These are phyloP conservation scores for Saraca asoca DNA, from an alignment of 331 rosid species.

Conservation along the genomic window DNA sequence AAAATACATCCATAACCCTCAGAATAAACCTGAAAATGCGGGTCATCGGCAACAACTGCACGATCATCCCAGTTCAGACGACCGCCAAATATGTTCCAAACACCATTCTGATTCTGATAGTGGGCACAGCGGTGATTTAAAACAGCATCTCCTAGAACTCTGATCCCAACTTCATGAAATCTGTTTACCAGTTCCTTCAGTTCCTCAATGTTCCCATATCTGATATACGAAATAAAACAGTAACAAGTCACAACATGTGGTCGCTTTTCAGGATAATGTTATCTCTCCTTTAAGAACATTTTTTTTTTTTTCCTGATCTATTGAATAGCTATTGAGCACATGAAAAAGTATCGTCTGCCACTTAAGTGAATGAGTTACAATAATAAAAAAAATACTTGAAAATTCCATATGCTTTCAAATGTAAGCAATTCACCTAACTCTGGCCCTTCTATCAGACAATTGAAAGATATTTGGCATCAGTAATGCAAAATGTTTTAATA, in stretches of 20 bases:
- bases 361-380: conserved; percentile 14
- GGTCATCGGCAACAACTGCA: conserved; percentile 92
- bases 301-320: conserved; percentile 9
- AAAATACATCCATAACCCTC: conserved; percentile 10
- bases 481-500: conserved; percentile 23
- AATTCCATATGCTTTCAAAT: conserved; percentile 4
- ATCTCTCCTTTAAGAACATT: background rate
- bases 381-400: background rate
- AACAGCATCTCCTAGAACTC: conserved; percentile 92
- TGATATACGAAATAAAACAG: conserved; percentile 34
- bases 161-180: conserved; percentile 69
- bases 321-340: conserved; percentile 12
- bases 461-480: background rate
- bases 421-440: conserved; percentile 4
- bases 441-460: background rate
- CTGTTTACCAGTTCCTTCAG: conserved; percentile 73
- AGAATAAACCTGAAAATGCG: conserved; percentile 86
- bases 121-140: conserved; percentile 98
- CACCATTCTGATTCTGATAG: conserved; percentile 75
- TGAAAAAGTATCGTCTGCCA: conserved; percentile 15
- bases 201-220: conserved; percentile 86
- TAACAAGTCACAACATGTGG: conserved; percentile 17
- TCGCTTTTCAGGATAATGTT: conserved; percentile 5
- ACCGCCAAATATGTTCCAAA: conserved; percentile 97
- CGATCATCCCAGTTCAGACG: conserved; percentile 94